Conservation (phyloP, 148 eudicot species). For the Camellia sinensis region DNA sequence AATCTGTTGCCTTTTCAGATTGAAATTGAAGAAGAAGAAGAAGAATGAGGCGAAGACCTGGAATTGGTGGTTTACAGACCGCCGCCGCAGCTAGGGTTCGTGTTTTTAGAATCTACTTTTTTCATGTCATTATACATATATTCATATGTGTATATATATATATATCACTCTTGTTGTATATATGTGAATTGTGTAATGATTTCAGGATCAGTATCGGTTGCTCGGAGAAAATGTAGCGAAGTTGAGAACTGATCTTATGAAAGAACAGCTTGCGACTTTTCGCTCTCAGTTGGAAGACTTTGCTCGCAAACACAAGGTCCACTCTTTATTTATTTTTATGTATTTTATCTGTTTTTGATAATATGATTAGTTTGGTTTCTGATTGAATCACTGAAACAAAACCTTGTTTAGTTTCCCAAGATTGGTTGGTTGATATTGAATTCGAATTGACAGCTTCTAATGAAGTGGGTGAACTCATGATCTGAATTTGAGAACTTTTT, state of each 20-base stretch:
- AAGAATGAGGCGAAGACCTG: slow-evolving; percentile 91
- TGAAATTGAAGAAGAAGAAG: background rate
- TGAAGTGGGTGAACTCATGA: background rate
- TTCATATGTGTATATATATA: background rate
- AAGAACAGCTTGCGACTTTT: slow-evolving; percentile 87
- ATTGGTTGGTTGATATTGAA: too few species aligned
- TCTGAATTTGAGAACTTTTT: background rate
- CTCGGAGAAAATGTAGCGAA: slow-evolving; percentile 94
- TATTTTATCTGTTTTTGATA: background rate
- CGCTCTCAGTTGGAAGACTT: slow-evolving; percentile 93
- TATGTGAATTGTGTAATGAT: background rate
- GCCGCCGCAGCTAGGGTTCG: slow-evolving; percentile 82
- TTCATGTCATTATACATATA: background rate
- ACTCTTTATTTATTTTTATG: background rate
- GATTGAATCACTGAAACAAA: too few species aligned
- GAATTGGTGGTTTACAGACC: slow-evolving; percentile 88
- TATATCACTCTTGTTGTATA: background rate
- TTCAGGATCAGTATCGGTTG: slow-evolving; percentile 78
- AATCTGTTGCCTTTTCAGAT: background rate
- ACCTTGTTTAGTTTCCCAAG: too few species aligned
- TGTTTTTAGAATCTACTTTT: background rate
- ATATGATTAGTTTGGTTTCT: too few species aligned
- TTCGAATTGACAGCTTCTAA: background rate
- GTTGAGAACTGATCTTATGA: slow-evolving; percentile 88
- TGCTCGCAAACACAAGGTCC: slow-evolving; percentile 96